Evolutionary conservation across 805 yeast genomes (phyloP), one percentile per base, ranked within the genome.

Genomic region (Candida morakotiae): DNA sequence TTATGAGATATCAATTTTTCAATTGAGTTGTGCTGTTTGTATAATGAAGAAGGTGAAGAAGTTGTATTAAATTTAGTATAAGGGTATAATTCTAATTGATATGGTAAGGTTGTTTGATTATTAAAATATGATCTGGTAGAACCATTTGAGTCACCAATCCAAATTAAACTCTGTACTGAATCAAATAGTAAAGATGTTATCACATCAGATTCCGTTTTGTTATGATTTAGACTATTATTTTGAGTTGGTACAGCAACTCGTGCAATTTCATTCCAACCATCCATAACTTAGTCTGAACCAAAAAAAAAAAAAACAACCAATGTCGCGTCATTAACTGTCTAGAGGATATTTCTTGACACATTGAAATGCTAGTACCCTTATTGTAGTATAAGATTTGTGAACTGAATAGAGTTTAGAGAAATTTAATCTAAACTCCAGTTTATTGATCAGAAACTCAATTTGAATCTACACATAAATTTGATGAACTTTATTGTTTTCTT

Each of bases 91-190:
- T 45, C 56, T 19, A 52, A 33, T 22, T 39, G 46, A 41, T 45
- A 50, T 2, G 56, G 51, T 11, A 45, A 39, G 22, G 44, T 41
- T 32, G 49, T 23, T 31, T 22, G 33, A 28, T 34, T 27, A 26
- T 29, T 18, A 2, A 64, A 48, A 42, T 51, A 62, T n/a, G 68
- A 61, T 9, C 58, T 45, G 5, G 68, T 48, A 44, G 50, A 54
- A 3, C 89, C 85, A 26, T 65, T 69, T 1, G 76, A 56, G 53
- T 86, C 93, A 13, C 95, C 95, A 1, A 81, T 70, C 98, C 98
- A 91, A 2, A 89, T 54, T 31, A 93, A 64, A 48, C 89, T 93
- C 41, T 79, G 75, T n/a, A 72, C 62, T 25, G 71, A 71, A 60
- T 89, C 96, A 56, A 88, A 88, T 35, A 42, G 44, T 11, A 65